Conservation (phyloP, 495 filamentous ascomycete species). For the Neurospora sublineolata region DNA sequence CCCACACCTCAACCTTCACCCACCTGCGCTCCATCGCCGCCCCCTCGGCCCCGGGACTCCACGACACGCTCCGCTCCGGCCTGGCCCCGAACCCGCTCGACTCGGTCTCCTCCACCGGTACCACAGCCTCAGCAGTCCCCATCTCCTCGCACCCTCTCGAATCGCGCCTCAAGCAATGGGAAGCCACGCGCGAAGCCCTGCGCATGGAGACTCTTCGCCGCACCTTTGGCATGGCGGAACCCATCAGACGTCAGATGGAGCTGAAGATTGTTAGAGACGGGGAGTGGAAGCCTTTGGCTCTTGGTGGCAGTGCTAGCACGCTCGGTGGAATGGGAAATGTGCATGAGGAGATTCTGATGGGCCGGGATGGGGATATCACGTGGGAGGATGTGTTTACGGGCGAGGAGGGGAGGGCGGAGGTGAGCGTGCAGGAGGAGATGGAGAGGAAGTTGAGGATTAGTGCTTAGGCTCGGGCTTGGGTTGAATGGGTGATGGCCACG, state of each 20-base stretch:
- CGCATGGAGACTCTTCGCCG: slow-evolving; percentile 82
- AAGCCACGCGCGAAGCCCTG: slow-evolving; percentile 67
- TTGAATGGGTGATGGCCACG: too few species aligned
- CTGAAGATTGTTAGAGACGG: slow-evolving; percentile 60
- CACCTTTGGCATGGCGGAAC: slow-evolving; percentile 86
- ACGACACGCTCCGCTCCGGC: slow-evolving; percentile 80
- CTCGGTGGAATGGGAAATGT: slow-evolving; percentile 28
- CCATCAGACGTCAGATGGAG: slow-evolving; percentile 83
- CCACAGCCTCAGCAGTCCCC: slow-evolving; percentile 26
- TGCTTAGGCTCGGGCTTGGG: not conserved
- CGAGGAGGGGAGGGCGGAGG: slow-evolving; percentile 54
- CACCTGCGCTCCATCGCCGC: slow-evolving; percentile 52
- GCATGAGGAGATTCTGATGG: slow-evolving; percentile 71
- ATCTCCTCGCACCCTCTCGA: slow-evolving; percentile 80
- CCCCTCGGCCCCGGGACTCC: slow-evolving; percentile 80
- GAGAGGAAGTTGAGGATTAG: slow-evolving; percentile 60
- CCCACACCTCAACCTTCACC: slow-evolving; percentile 47
- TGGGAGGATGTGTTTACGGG: slow-evolving; percentile 91
- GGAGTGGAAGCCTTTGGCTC: slow-evolving; percentile 38
- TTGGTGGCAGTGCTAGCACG: slow-evolving; percentile 20
- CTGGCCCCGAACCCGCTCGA: slow-evolving; percentile 46
- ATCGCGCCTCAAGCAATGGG: slow-evolving; percentile 72
- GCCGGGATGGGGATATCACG: slow-evolving; percentile 58
- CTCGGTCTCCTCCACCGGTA: slow-evolving; percentile 17
- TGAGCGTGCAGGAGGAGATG: slow-evolving; percentile 82